phyloP scores from a whole-genome alignment of 805 yeast genomes.

The Starmerella roubikii region DNA sequence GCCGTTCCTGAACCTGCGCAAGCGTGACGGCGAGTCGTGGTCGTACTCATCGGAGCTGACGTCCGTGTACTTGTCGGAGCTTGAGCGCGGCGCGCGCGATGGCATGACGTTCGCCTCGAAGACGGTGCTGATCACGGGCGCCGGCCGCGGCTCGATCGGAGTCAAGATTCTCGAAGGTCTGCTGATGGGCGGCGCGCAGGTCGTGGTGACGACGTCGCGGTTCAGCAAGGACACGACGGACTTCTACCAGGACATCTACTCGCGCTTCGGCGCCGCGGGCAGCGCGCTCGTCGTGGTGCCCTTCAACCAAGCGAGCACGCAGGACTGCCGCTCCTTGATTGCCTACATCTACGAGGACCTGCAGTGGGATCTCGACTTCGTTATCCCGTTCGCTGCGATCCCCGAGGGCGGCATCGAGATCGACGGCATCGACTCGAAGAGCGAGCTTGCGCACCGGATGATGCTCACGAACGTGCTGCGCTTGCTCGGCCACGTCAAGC shows the following conservation, averaged over 20 bases:
- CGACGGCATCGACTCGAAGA: conserved; percentile 82
- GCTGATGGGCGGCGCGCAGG: conserved; percentile 95
- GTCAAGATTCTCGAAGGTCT: conserved; percentile 92
- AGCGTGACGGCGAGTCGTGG: conserved; percentile 66
- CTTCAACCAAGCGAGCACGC: conserved; percentile 94
- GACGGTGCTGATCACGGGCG: conserved; percentile 89
- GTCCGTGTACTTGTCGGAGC: conserved; percentile 67
- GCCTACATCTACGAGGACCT: conserved; percentile 73
- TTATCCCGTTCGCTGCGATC: conserved; percentile 96
- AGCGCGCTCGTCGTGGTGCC: conserved; percentile 92
- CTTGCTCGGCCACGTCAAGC: conserved; percentile 79
- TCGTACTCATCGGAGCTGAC: conserved; percentile 68
- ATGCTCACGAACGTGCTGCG: conserved; percentile 94
- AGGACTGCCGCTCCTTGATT: conserved; percentile 77
- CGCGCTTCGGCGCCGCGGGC: conserved; percentile 85
- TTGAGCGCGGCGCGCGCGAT: conserved; percentile 86
- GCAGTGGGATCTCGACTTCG: conserved; percentile 94
- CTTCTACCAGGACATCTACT: conserved; percentile 85
- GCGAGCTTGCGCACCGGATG: conserved; percentile 96
- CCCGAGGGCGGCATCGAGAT: conserved; percentile 97
- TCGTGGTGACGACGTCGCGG: conserved; percentile 89
- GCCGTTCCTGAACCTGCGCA: conserved; percentile 89
- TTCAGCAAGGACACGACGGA: conserved; percentile 90
- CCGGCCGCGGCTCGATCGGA: conserved; percentile 98
- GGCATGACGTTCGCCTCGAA: conserved; percentile 85